phyloP scores from a whole-genome alignment of 805 yeast species.

The Suhomyces sp. region DNA sequence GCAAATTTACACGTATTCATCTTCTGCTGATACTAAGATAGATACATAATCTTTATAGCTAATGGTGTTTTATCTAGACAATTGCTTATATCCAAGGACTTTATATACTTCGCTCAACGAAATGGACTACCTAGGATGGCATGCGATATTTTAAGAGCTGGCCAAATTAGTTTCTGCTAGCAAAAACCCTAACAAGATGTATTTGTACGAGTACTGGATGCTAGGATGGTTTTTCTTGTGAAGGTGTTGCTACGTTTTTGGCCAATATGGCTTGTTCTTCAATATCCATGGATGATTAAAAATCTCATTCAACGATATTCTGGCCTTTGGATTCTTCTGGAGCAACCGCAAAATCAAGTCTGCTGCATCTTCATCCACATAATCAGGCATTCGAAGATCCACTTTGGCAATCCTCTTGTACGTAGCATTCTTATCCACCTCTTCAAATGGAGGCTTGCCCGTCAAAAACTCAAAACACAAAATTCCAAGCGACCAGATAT shows the following conservation, averaged over 20 bases:
- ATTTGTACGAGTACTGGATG: no score
- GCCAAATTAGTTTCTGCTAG: no score
- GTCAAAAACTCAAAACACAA: slow-evolving; percentile 80
- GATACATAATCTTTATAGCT: no score
- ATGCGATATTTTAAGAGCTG: no score
- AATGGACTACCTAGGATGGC: no score
- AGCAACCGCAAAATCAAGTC: slow-evolving; percentile 67
- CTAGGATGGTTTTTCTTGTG: no score
- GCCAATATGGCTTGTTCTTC: slow-evolving; percentile 65
- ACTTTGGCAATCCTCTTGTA: slow-evolving; percentile 76
- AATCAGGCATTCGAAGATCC: slow-evolving; percentile 70
- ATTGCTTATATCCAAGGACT: no score
- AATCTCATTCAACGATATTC: slow-evolving; percentile 62
- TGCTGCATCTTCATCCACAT: slow-evolving; percentile 68
- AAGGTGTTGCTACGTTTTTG: slow-evolving; percentile 12
- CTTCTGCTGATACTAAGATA: no score
- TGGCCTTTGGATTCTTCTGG: slow-evolving; percentile 62
- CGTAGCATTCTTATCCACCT: slow-evolving; percentile 69
- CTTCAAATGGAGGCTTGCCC: slow-evolving; percentile 93
- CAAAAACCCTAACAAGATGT: no score
- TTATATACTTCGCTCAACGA: no score
- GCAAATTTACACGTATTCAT: no score
- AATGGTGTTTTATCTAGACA: no score
- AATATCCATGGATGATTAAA: slow-evolving; percentile 81
- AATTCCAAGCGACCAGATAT: slow-evolving; percentile 91